A percentile compares a stretch with the other conserved stretches of the same genome.
phyloP scores from a whole-genome alignment of 164 flowering plant genomes.

The Vitis riparia region DNA sequence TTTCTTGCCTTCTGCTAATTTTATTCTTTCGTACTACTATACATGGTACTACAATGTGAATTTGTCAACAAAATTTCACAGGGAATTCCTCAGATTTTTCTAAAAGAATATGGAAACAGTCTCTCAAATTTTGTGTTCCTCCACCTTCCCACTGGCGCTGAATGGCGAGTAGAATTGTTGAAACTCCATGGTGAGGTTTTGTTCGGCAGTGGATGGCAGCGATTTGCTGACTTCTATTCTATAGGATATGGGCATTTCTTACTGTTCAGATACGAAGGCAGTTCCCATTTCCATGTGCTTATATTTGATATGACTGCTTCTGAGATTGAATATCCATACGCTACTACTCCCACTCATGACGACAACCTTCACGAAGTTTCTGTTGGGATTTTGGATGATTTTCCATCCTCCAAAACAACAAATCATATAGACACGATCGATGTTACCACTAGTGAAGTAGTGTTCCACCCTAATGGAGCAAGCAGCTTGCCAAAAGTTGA shows the following conservation, averaged over 20 bases:
- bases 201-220: conserved; percentile 33
- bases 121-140: conserved; percentile 11
- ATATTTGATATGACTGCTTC: conserved; percentile 29
- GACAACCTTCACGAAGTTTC: no score
- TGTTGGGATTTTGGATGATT: no score
- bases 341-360: no score
- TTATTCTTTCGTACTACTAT: no score
- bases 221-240: conserved; percentile 28
- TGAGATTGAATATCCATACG: conserved; percentile 22
- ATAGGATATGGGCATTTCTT: conserved; percentile 20
- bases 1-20: no score
- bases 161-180: conserved; percentile 21
- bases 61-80: neutral
- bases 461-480: no score
- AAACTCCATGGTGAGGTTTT: conserved; percentile 8
- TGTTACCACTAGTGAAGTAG: neutral
- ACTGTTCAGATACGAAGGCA: conserved; percentile 31
- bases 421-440: no score
- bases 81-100: conserved; percentile 22
- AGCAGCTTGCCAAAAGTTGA: no score
- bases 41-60: no score
- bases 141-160: conserved; percentile 16
- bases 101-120: conserved; percentile 12
- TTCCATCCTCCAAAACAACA: no score
- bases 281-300: conserved; percentile 28